Conservation (phyloP, 176 grass and related monocot species). For the Secale cereale region DNA sequence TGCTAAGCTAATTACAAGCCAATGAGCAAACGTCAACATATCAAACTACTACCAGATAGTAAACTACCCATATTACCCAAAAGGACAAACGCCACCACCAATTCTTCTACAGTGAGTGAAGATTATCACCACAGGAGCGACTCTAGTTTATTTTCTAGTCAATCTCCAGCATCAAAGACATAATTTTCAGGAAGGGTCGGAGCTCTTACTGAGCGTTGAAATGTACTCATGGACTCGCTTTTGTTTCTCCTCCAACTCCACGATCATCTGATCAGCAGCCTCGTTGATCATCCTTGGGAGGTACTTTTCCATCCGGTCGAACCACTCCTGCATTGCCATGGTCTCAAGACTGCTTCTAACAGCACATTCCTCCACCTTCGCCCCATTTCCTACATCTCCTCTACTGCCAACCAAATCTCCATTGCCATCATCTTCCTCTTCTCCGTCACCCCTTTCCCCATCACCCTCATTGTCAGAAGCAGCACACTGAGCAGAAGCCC, state of each 20-base stretch:
- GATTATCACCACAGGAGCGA: neutral
- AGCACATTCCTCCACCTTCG: neutral
- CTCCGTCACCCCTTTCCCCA: slow-evolving; percentile 22
- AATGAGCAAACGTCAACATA: neutral
- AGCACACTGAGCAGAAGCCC: neutral
- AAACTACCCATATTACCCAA: neutral
- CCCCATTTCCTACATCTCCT: neutral
- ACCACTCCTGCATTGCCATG: slow-evolving; percentile 87
- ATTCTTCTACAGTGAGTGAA: neutral
- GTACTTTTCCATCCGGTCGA: slow-evolving; percentile 50
- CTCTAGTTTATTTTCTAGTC: neutral
- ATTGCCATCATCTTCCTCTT: slow-evolving; percentile 20
- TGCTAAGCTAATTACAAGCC: slow-evolving; percentile 2
- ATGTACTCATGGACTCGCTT: slow-evolving; percentile 35
- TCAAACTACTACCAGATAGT: neutral
- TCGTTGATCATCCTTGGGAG: slow-evolving; percentile 52
- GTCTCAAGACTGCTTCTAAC: slow-evolving; percentile 42
- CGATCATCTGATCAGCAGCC: slow-evolving; percentile 45
- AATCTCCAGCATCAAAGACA: neutral
- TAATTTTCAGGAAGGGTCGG: slow-evolving; percentile 16
- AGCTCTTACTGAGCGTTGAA: slow-evolving; percentile 16
- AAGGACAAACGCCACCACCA: neutral
- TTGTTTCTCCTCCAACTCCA: slow-evolving; percentile 42
- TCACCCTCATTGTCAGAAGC: slow-evolving; percentile 6
- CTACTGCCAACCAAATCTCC: slow-evolving; percentile 3